Percentiles rank a stretch among this genome's conserved stretches.
These are phyloP conservation scores for Mimosa pudica DNA, from an alignment of 306 rosid species.

Conservation along the genomic window DNA sequence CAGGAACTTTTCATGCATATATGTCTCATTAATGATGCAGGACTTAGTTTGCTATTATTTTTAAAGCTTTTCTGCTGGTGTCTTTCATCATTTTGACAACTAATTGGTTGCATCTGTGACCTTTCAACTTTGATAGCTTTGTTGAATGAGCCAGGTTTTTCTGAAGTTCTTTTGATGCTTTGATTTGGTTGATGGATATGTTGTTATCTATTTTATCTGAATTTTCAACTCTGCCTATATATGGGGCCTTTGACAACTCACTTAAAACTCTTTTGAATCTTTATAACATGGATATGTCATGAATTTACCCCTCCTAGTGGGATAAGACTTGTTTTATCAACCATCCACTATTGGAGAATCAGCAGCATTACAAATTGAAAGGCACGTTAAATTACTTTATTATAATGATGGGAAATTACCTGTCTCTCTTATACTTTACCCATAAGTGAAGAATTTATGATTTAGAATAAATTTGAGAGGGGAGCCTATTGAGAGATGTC, in stretches of 20 bases:
- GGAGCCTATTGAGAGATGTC: neutral
- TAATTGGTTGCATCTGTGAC: constrained; percentile 27
- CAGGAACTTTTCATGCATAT: constrained; percentile 20
- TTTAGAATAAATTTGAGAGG: neutral
- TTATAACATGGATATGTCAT: too few relatives aligned
- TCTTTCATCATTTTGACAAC: constrained; percentile 26
- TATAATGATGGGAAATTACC: neutral
- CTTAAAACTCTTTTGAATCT: too few relatives aligned
- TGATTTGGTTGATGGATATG: constrained; percentile 3
- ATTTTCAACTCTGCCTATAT: too few relatives aligned
- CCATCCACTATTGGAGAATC: neutral
- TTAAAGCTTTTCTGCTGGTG: constrained; percentile 28
- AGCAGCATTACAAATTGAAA: neutral
- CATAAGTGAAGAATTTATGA: neutral
- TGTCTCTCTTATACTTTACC: neutral
- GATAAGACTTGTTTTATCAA: too few relatives aligned
- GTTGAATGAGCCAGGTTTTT: constrained; percentile 20
- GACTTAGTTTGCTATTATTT: constrained; percentile 10
- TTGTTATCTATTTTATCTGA: constrained; percentile 1
- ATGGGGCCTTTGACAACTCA: too few relatives aligned
- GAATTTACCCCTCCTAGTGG: too few relatives aligned
- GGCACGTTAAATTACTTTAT: constrained; percentile 2
- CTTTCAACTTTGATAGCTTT: neutral
- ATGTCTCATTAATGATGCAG: constrained; percentile 13
- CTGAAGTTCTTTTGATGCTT: constrained; percentile 4